Conservation (phyloP, 2,329 filamentous ascomycete genomes). For the Xylariaceae sp. region DNA sequence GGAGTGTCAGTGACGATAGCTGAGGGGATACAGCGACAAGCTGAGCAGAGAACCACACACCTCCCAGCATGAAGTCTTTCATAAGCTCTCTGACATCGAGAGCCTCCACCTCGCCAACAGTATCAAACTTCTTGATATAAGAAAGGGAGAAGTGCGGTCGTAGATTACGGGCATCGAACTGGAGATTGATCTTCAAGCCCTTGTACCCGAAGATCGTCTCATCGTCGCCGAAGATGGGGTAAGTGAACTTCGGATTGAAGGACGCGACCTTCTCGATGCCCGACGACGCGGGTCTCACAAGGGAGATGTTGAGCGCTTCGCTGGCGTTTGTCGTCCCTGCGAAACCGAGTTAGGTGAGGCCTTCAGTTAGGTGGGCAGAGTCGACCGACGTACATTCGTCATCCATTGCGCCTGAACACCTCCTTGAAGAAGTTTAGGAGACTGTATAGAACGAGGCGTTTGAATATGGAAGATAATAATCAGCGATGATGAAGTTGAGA, state of each 20-base stretch:
- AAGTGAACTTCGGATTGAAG: constrained; percentile 85
- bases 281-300: constrained; percentile 22
- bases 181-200: constrained; percentile 68
- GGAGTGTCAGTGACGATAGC: constrained; percentile 17
- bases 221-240: constrained; percentile 88
- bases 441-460: not conserved
- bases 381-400: constrained; percentile 27
- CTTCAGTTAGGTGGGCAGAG: not conserved
- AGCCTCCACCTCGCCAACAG: constrained; percentile 62
- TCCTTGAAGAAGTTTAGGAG: not conserved
- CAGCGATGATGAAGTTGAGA: not conserved
- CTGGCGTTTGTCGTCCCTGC: constrained; percentile 56
- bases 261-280: constrained; percentile 54
- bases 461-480: not conserved
- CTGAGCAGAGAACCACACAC: constrained; percentile 38
- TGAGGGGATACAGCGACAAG: not conserved
- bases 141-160: constrained; percentile 68
- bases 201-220: constrained; percentile 90
- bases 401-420: constrained; percentile 23
- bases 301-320: constrained; percentile 56
- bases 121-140: constrained; percentile 65
- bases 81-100: constrained; percentile 63
- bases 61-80: constrained; percentile 60
- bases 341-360: constrained; percentile 3
- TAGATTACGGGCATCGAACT: constrained; percentile 65